Evolutionary conservation across 148 eudicot genomes (phyloP).

Genomic region (Mesembryanthemum crystallinum): DNA sequence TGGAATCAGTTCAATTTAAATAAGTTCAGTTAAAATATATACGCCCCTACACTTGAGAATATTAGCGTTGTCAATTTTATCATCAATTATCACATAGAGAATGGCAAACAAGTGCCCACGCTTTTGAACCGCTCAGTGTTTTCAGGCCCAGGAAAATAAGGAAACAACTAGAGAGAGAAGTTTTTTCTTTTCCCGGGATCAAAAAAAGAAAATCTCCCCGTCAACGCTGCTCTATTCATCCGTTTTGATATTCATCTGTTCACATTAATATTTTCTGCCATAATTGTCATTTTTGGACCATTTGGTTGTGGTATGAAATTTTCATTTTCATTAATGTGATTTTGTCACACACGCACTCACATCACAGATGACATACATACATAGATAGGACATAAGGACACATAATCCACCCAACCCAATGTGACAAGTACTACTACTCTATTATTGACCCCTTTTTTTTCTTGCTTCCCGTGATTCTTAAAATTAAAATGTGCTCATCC

Average conservation of each 20-base stretch:
- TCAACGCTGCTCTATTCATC: constrained; percentile 7
- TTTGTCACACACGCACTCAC: neutral
- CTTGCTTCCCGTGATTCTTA: neutral
- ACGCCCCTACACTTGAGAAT: too few relatives aligned
- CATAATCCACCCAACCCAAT: neutral
- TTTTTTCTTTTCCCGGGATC: too few relatives aligned
- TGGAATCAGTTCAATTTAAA: too few relatives aligned
- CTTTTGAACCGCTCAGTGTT: constrained; percentile 7
- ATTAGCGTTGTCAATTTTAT: too few relatives aligned
- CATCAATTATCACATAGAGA: neutral
- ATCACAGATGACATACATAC: too few relatives aligned
- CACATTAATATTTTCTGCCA: constrained; percentile 5
- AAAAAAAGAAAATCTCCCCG: neutral
- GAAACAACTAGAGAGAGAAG: too few relatives aligned
- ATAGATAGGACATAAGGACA: neutral
- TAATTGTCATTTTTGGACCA: constrained; percentile 15
- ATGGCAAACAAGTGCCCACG: constrained; percentile 7
- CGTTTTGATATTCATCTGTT: constrained; percentile 1
- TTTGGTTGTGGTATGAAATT: neutral
- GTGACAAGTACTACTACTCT: constrained; percentile 2
- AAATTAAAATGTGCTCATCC: neutral
- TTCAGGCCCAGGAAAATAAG: neutral
- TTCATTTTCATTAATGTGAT: too few relatives aligned
- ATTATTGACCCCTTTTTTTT: neutral
- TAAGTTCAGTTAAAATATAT: too few relatives aligned